Conservation (phyloP, 2,329 filamentous ascomycete genomes). For the Pestalotiopsis sp. region DNA sequence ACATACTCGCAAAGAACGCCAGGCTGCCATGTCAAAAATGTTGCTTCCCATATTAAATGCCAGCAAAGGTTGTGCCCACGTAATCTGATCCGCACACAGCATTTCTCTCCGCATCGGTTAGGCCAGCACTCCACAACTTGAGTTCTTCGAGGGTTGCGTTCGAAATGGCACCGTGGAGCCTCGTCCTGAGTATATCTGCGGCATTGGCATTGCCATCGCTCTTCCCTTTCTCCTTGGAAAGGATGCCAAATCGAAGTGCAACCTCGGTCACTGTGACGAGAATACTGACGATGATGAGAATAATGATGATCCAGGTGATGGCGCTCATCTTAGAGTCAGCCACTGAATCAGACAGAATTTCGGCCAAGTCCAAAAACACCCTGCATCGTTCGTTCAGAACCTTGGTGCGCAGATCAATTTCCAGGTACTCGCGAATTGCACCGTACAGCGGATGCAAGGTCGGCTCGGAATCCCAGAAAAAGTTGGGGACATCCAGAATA, state of each 20-base stretch:
- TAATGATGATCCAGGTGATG: conserved; percentile 98
- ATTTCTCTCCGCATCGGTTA: conserved; percentile 29
- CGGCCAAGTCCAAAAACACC: conserved; percentile 94
- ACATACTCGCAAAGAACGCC: not conserved
- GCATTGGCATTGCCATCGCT: conserved; percentile 15
- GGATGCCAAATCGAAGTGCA: conserved; percentile 78
- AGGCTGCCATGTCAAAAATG: not conserved
- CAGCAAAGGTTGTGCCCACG: conserved; percentile 28
- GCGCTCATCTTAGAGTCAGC: conserved; percentile 93
- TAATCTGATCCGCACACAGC: conserved; percentile 33
- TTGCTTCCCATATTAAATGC: conserved; percentile 24
- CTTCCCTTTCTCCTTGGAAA: conserved; percentile 49
- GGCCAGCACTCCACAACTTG: conserved; percentile 28
- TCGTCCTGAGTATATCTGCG: conserved; percentile 17
- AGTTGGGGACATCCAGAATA: conserved; percentile 93
- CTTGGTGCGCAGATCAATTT: conserved; percentile 94
- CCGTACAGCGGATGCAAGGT: conserved; percentile 92
- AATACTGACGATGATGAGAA: conserved; percentile 89
- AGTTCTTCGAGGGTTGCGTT: conserved; percentile 34
- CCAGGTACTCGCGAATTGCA: conserved; percentile 94
- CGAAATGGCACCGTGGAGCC: conserved; percentile 25
- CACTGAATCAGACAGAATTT: conserved; percentile 90
- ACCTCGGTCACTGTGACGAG: conserved; percentile 91
- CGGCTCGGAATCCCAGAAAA: conserved; percentile 98
- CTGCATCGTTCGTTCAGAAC: conserved; percentile 96